Evolutionary conservation across 2,329 filamentous ascomycete species (phyloP).

Genomic region (Colletotrichum endophyticum): DNA sequence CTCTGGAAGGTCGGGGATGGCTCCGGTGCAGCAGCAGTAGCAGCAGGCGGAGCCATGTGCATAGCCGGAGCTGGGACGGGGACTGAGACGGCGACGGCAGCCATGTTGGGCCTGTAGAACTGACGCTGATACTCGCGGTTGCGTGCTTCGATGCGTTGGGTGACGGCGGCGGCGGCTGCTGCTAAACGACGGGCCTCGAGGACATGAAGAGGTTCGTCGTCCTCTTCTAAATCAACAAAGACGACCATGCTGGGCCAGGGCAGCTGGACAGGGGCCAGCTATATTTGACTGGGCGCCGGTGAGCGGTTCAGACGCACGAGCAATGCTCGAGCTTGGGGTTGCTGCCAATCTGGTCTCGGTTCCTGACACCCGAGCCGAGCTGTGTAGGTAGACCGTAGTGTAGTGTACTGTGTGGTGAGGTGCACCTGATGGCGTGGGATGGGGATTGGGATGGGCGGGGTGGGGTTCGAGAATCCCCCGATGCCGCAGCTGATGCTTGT

Average conservation of each 20-base stretch:
- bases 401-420: not conserved
- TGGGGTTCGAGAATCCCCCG: constrained; percentile 13
- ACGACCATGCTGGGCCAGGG: constrained; percentile 17
- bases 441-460: constrained; percentile 2
- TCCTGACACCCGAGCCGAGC: constrained; percentile 9
- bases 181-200: constrained; percentile 8
- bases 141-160: constrained; percentile 4
- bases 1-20: constrained; percentile 22
- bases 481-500: constrained; percentile 15
- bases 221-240: constrained; percentile 29
- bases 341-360: constrained; percentile 14
- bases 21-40: not conserved
- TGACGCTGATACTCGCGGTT: not conserved
- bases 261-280: not conserved
- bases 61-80: not conserved
- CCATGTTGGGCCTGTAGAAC: not conserved
- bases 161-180: constrained; percentile 8
- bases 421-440: constrained; percentile 2
- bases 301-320: not conserved
- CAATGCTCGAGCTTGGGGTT: not conserved
- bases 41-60: not conserved
- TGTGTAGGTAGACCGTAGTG: not conserved
- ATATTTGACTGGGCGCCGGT: not conserved
- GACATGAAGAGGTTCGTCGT: constrained; percentile 17
- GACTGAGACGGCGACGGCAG: not conserved